Evolutionary conservation across 2,329 filamentous ascomycete genomes (phyloP).

Genomic region (Cryphonectria japonica): DNA sequence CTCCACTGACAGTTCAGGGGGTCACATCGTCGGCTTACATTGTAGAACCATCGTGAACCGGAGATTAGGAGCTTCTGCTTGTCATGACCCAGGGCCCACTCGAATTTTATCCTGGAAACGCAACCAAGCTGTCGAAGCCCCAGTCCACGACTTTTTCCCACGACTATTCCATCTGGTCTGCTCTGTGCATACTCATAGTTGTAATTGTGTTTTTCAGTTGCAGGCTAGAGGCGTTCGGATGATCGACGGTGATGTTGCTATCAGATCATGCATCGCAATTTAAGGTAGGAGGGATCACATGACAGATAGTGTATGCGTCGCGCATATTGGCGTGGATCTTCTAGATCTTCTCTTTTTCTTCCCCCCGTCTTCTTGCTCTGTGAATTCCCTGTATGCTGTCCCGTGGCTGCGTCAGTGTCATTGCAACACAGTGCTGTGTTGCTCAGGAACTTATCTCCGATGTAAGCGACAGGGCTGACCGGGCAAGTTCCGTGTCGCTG

Average conservation of each 20-base stretch:
- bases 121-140: neutral
- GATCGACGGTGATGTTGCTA: neutral
- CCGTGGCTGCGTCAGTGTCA: neutral
- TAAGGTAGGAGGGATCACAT: neutral
- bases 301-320: neutral
- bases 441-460: conserved; percentile 11
- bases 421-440: conserved; percentile 2
- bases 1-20: conserved; percentile 6
- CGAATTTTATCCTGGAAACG: neutral
- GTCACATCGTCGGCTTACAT: neutral
- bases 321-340: neutral
- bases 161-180: neutral
- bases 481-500: neutral
- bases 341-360: too few species aligned
- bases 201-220: neutral
- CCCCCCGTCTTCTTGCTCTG: neutral
- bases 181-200: neutral
- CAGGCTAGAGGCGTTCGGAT: neutral
- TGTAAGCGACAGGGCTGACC: neutral
- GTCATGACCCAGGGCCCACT: conserved; percentile 7
- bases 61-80: conserved; percentile 16
- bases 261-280: neutral
- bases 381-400: neutral
- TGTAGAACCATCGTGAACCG: conserved; percentile 1
- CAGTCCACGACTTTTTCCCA: neutral